Evolutionary conservation across 2,329 filamentous ascomycete species (phyloP), one percentile per base, ranked within the genome.

Genomic region (Fusarium longipes): DNA sequence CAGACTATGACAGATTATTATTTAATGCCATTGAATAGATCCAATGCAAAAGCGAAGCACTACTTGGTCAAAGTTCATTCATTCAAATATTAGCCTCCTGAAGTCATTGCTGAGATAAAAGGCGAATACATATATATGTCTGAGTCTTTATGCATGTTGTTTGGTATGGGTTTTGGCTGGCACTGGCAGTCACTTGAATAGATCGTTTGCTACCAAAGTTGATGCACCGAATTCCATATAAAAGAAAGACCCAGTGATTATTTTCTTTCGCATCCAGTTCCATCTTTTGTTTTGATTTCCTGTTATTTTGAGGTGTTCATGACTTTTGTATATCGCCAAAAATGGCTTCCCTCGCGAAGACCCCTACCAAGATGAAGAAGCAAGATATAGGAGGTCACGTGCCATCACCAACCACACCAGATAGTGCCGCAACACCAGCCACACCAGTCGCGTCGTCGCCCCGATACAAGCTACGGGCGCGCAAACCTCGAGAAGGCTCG

Each of bases 1-100:
- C 59, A 58, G 53, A 54, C 45, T 67, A 60, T 18, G 53, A 59
- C 47, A 56, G 61, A 64, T 58, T 65, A 51, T 51, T 67, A 69
- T 62, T 52, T 66, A 62, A 70, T 72, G 63, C 60, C 50, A 68
- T 72, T 74, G 70, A 74, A 73, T 74, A 74, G 62, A 65, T 70
- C 70, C 63, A 66, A 62, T 32, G 56, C 50, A 25, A 65, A 56
- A 52, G 33, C 38, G 35, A 27, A 15, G 27, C 48, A 30, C 33
- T 10, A 11, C 33, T 33, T 44, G 36, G 27, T 14, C 42, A 38
- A 14, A 17, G 14, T 17, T 14, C 25, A 14, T 9, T 27, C 32
- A 32, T 20, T 9, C 14, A 8, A 33, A 25, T 38, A 7, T 5
- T 6, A 17, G 17, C 12, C 18, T 27, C 5, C 12, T 17, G 12